These are phyloP conservation scores for Leptodermis oblonga DNA, from an alignment of 257 asterid species.

Conservation along the genomic window DNA sequence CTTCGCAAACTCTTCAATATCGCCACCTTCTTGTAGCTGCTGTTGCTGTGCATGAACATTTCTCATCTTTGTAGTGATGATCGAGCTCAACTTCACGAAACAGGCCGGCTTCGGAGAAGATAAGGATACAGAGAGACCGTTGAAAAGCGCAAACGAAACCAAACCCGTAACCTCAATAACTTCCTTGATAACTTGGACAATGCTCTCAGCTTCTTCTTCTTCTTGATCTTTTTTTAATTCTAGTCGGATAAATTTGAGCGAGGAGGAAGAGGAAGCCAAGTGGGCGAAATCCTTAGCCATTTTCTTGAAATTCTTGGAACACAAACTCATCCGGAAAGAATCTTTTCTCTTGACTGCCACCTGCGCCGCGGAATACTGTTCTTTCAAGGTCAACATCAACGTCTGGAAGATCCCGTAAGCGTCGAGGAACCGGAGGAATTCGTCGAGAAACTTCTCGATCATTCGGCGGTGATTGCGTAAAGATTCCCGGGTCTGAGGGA, in stretches of 20 bases:
- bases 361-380: conserved; percentile 58
- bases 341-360: conserved; percentile 55
- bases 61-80: conserved; percentile 35
- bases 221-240: background rate
- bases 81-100: conserved; percentile 24
- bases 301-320: conserved; percentile 38
- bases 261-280: conserved; percentile 23
- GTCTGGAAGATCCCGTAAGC: conserved; percentile 68
- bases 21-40: conserved; percentile 22
- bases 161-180: conserved; percentile 53
- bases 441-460: conserved; percentile 68
- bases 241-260: background rate
- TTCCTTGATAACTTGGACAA: conserved; percentile 37
- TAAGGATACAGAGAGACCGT: conserved; percentile 43
- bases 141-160: conserved; percentile 43
- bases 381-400: conserved; percentile 45
- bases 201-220: conserved; percentile 37
- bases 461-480: conserved; percentile 22
- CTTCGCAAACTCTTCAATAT: conserved; percentile 40
- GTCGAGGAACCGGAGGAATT: conserved; percentile 63
- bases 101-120: conserved; percentile 42
- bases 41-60: conserved; percentile 22
- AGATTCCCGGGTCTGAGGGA: conserved; percentile 70
- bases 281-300: conserved; percentile 54
- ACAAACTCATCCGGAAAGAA: conserved; percentile 25